Evolutionary conservation across 1,284 basidiomycete species (phyloP).

Genomic region (Kalmanozyma brasiliensis): DNA sequence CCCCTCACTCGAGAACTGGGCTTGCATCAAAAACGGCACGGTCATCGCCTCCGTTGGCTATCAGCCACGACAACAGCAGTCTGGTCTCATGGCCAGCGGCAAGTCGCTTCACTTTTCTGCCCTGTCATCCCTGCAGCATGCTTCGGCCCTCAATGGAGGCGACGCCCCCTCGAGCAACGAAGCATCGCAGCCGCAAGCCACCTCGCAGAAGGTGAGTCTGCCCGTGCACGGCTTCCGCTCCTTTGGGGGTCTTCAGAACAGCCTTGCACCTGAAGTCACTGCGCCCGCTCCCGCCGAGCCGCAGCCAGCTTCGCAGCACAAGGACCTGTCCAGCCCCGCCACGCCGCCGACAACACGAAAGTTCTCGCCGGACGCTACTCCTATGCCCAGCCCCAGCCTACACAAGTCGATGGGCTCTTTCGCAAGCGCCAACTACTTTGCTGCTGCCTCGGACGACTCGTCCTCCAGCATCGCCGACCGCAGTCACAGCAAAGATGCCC

Average conservation of each 20-base stretch:
- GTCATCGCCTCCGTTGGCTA: conserved; percentile 36
- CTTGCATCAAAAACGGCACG: conserved; percentile 55
- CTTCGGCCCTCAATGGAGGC: conserved; percentile 17
- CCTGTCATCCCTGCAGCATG: conserved; percentile 36
- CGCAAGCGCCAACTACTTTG: conserved; percentile 45
- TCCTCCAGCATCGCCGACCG: background rate
- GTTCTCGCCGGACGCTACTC: conserved; percentile 54
- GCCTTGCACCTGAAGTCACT: conserved; percentile 19
- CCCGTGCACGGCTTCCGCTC: conserved; percentile 58
- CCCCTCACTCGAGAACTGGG: conserved; percentile 46
- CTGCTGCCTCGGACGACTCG: conserved; percentile 1
- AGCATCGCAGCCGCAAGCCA: conserved; percentile 2
- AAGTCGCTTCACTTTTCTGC: conserved; percentile 49
- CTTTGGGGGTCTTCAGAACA: conserved; percentile 53
- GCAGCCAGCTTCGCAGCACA: conserved; percentile 3
- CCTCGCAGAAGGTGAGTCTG: conserved; percentile 41
- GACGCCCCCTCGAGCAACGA: conserved; percentile 6
- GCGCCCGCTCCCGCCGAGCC: background rate
- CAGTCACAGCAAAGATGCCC: background rate
- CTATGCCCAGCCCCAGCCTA: conserved; percentile 57
- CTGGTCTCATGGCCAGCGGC: conserved; percentile 46
- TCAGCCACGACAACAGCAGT: conserved; percentile 42
- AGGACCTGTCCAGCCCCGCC: conserved; percentile 6
- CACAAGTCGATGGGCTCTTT: conserved; percentile 35
- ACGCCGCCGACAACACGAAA: conserved; percentile 29